A percentile compares a stretch with the other conserved stretches of the same genome.
These are phyloP conservation scores for Colletotrichum navitas DNA, from an alignment of 2,329 filamentous ascomycete species.

Conservation along the genomic window DNA sequence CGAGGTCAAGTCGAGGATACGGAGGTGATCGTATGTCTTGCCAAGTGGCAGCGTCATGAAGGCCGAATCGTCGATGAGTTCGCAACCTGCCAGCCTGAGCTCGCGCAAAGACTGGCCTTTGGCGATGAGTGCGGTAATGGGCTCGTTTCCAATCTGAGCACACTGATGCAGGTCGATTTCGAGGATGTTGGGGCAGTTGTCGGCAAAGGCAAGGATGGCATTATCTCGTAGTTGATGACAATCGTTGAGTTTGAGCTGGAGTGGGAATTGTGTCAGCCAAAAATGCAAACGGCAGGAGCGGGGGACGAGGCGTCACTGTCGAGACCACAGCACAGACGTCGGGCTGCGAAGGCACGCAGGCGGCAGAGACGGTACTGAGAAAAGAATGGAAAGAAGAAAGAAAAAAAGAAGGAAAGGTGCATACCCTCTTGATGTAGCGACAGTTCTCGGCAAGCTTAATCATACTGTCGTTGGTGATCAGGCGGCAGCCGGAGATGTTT, in stretches of 20 bases:
- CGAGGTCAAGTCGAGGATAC: constrained; percentile 93
- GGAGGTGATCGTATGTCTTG: constrained; percentile 84
- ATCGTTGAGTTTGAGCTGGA: constrained; percentile 91
- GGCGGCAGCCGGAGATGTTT: constrained; percentile 89
- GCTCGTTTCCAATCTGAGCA: constrained; percentile 81
- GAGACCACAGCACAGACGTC: background rate
- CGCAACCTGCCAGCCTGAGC: constrained; percentile 87
- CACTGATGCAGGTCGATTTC: constrained; percentile 97
- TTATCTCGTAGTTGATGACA: constrained; percentile 87
- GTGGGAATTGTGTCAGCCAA: constrained; percentile 48
- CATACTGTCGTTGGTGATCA: constrained; percentile 88
- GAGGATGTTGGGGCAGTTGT: constrained; percentile 90
- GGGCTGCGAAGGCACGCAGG: background rate
- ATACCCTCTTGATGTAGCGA: constrained; percentile 85
- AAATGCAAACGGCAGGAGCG: background rate
- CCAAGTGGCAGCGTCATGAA: constrained; percentile 82
- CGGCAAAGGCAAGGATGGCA: constrained; percentile 86
- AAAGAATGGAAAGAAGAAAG: background rate
- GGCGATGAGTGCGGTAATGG: constrained; percentile 83
- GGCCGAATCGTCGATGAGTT: constrained; percentile 86
- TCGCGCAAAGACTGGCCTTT: constrained; percentile 89
- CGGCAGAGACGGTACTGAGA: background rate
- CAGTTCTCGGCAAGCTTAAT: constrained; percentile 84
- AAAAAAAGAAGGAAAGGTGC: constrained; percentile 47
- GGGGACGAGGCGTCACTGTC: background rate